Base-by-base conservation (phyloP, 2,329 filamentous ascomycete species). In the Sporothrix luriei region DNA sequence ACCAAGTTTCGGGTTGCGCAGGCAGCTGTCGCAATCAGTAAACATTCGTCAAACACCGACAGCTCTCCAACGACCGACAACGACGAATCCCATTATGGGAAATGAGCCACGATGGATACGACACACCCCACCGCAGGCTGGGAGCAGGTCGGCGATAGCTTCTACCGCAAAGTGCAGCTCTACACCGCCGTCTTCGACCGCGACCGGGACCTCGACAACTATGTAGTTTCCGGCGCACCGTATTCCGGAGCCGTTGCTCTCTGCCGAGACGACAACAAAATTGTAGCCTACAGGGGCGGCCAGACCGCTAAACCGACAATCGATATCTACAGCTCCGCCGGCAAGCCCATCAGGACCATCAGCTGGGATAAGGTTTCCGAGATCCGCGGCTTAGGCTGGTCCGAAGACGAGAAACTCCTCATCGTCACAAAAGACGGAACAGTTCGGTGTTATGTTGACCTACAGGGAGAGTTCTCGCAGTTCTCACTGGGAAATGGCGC, bases 401-500 rank as follows among this genome's bases (percentile, higher is more conserved):
- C 94, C 24, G 94, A 97, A 76, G 93, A 97, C 73, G 95, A 99
- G 83, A 91, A 91, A 77, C 85, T 99, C 61, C 83, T 99, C 4
- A 91, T 97, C 0, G 89, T 98, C 66, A 92, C 93, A 11, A 87
- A 91, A 68, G 94, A 99, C 76, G 95, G 95, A 29, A 94, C 89
- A 0, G 94, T 98, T 55, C 87, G 94, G 71, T 95, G 93, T 78
- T 97, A 94, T 77, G 89, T 93, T 78, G 92, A 95, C 76, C 82
- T 99, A n/a, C 91, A 97, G 78, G 92, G 91, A 72, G 94, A 98
- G 77, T 99, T 99, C 77, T 92, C 90, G 19, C 94, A 97, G 70
- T 99, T 98, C 79, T 94, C 92, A 0, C 84, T 99, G 0, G 95
- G 94, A 68, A 90, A 96, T 79, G 92, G 92, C 29, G 90, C 94